phyloP scores from a whole-genome alignment of 2,329 filamentous ascomycete genomes.

The Talaromyces rugulosus region DNA sequence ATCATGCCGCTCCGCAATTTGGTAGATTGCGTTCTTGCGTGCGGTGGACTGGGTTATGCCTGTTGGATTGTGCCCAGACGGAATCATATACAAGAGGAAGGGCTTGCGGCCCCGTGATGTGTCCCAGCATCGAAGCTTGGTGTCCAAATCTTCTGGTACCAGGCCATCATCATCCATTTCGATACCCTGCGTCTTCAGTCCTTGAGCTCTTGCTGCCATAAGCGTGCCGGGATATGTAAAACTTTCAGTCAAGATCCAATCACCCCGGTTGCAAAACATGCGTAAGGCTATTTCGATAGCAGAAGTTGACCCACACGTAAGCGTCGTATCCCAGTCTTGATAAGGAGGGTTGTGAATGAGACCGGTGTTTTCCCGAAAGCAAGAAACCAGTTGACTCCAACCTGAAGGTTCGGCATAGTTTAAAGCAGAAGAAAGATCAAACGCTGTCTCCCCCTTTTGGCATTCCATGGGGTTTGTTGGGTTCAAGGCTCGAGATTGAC shows the following conservation, averaged over 20 bases:
- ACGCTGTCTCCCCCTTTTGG: background rate
- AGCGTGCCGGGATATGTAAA: background rate
- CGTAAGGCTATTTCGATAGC: background rate
- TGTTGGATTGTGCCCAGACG: constrained; percentile 78
- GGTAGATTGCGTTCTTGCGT: constrained; percentile 64
- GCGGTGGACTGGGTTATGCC: constrained; percentile 66
- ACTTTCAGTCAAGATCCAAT: background rate
- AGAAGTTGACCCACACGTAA: background rate
- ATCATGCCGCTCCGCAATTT: constrained; percentile 70
- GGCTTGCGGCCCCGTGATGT: constrained; percentile 43
- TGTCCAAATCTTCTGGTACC: background rate
- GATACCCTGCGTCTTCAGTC: background rate
- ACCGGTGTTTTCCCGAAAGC: background rate
- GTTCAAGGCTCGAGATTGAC: no score
- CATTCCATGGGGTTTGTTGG: no score
- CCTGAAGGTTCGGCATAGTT: background rate
- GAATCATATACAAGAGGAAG: constrained; percentile 61
- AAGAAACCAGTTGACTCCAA: background rate
- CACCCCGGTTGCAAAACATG: background rate
- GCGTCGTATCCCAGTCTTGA: background rate
- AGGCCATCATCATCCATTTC: background rate
- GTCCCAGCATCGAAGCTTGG: background rate
- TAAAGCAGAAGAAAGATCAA: background rate
- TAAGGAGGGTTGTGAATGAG: background rate
- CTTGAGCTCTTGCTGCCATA: background rate